Percentiles rank a stretch among this genome's conserved stretches.
These are phyloP conservation scores for Blumeriella jaapii DNA, from an alignment of 2,329 filamentous ascomycete species.

Conservation along the genomic window DNA sequence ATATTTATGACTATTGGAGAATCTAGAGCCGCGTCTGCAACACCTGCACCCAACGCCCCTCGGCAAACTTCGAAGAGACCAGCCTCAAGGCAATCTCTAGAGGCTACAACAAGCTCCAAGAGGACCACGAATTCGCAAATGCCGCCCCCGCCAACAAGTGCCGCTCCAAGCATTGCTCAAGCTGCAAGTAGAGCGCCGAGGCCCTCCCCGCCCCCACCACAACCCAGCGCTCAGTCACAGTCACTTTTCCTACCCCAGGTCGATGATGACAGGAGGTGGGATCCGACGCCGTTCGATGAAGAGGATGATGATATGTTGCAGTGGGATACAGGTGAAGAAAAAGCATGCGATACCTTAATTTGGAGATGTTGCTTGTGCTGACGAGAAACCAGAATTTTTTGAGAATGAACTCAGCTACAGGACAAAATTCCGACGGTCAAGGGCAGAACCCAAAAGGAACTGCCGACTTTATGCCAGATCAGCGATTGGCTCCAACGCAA, in stretches of 20 bases:
- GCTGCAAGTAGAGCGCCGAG: conserved; percentile 25
- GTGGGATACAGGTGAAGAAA: conserved; percentile 60
- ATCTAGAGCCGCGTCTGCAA: conserved; percentile 24
- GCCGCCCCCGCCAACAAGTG: conserved; percentile 17
- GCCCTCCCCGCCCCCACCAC: conserved; percentile 42
- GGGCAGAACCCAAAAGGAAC: conserved; percentile 7
- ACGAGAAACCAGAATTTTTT: conserved; percentile 23
- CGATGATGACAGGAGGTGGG: conserved; percentile 62
- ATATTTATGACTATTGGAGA: conserved; percentile 76
- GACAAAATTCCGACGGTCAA: conserved; percentile 10
- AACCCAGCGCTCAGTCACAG: conserved; percentile 49
- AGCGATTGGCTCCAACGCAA: conserved; percentile 58
- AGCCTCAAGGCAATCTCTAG: conserved; percentile 21
- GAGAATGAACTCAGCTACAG: conserved; percentile 18
- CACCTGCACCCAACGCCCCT: conserved; percentile 18
- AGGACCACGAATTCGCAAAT: conserved; percentile 21
- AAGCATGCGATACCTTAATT: conserved; percentile 33
- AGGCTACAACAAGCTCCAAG: conserved; percentile 21
- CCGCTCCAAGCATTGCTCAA: conserved; percentile 13
- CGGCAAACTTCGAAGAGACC: conserved; percentile 21
- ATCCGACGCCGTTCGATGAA: conserved; percentile 55
- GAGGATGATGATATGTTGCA: conserved; percentile 56
- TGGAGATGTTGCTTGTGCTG: conserved; percentile 18
- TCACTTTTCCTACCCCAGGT: conserved; percentile 56
- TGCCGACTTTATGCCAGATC: conserved; percentile 13